These are phyloP conservation scores for Iris macrosiphon DNA, from an alignment of 106 monocot species.

Conservation along the genomic window DNA sequence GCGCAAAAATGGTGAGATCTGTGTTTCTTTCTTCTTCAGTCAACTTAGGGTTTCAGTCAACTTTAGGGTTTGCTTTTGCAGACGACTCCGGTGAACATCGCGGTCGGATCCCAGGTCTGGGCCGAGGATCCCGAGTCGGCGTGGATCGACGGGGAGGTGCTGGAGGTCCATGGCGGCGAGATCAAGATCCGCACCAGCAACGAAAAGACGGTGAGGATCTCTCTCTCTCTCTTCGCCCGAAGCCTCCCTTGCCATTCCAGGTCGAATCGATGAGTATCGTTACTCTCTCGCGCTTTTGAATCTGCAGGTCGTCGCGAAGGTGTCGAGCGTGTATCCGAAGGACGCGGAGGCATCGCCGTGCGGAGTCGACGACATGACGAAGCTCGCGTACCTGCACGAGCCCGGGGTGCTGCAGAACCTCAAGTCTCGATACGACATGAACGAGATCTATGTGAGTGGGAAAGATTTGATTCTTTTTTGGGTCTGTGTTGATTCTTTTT, in stretches of 20 bases:
- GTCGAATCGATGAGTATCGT: background rate
- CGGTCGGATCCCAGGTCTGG: constrained; percentile 74
- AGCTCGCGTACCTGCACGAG: constrained; percentile 19
- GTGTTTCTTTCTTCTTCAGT: too few species aligned
- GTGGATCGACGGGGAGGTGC: constrained; percentile 80
- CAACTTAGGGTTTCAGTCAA: too few species aligned
- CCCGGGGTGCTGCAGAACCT: constrained; percentile 17
- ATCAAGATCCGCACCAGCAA: constrained; percentile 37
- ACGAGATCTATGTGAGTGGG: constrained; percentile 19
- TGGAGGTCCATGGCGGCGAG: constrained; percentile 40
- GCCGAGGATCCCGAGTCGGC: constrained; percentile 64
- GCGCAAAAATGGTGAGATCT: too few species aligned
- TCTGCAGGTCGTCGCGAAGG: constrained; percentile 8
- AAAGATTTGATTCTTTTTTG: background rate
- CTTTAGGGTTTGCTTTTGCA: constrained; percentile 21
- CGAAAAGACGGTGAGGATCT: constrained; percentile 48
- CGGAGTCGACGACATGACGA: constrained; percentile 19
- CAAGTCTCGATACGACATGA: constrained; percentile 16
- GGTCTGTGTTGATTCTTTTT: too few species aligned
- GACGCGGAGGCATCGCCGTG: constrained; percentile 14
- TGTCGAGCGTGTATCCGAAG: constrained; percentile 8
- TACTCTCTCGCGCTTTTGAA: too few species aligned
- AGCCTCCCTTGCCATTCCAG: background rate
- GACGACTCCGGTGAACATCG: constrained; percentile 33
- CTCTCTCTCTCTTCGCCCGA: background rate